Evolutionary conservation across 208 protist species (phyloP).

Genomic region (Phytomonas sp.): DNA sequence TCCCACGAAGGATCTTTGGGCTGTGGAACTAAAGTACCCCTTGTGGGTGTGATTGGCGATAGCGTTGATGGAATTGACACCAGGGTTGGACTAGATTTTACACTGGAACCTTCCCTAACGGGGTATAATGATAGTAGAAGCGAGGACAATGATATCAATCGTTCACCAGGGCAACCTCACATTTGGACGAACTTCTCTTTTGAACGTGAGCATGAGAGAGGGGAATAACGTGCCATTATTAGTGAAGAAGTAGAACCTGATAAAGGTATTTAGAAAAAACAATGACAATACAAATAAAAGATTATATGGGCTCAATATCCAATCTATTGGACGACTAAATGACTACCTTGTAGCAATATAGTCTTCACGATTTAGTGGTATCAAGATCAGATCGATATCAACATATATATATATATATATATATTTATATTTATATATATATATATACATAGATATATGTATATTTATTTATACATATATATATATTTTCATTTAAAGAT

Average conservation of each 20-base stretch:
- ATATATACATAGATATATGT: too few species aligned
- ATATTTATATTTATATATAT: neutral
- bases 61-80: neutral
- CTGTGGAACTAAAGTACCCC: neutral
- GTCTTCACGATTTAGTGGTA: neutral
- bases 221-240: neutral
- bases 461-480: neutral
- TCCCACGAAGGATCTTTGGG: neutral
- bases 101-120: neutral
- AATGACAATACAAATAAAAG: constrained; percentile 9
- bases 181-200: neutral
- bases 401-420: constrained; percentile 17
- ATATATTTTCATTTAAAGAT: neutral
- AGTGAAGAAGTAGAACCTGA: constrained; percentile 6
- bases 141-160: neutral
- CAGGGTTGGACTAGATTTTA: neutral
- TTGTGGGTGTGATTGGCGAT: neutral
- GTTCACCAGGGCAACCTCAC: neutral
- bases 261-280: constrained; percentile 15
- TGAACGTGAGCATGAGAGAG: neutral
- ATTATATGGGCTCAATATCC: constrained; percentile 10
- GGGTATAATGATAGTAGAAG: neutral
- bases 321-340: constrained; percentile 15
- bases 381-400: too few species aligned
- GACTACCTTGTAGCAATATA: constrained; percentile 1